These are phyloP conservation scores for Wallacemonas sp. DNA, from an alignment of 208 protist genomes.

Conservation along the genomic window DNA sequence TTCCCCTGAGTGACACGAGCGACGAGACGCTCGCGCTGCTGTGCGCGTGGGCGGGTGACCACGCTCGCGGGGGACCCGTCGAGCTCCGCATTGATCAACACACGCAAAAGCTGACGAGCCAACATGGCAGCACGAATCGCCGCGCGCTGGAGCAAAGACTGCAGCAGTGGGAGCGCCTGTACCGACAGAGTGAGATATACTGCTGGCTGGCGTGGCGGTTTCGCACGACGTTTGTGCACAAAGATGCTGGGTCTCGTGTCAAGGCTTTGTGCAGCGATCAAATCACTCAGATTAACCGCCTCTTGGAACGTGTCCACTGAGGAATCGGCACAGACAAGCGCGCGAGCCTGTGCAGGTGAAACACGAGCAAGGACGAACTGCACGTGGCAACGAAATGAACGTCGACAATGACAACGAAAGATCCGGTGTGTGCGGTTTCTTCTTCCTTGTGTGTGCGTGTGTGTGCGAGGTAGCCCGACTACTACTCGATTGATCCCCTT, in stretches of 20 bases:
- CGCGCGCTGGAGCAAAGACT: background rate
- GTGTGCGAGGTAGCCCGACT: too few relatives aligned
- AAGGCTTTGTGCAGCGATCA: constrained; percentile 36
- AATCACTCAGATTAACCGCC: constrained; percentile 26
- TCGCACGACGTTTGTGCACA: constrained; percentile 66
- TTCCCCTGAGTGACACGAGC: constrained; percentile 65
- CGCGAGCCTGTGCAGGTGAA: too few relatives aligned
- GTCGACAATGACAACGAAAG: too few relatives aligned
- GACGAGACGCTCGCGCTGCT: constrained; percentile 48
- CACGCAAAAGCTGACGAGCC: background rate
- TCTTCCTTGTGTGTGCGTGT: too few relatives aligned
- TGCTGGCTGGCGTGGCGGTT: constrained; percentile 89
- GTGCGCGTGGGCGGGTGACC: constrained; percentile 48
- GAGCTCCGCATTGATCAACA: constrained; percentile 43
- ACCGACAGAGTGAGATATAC: constrained; percentile 76
- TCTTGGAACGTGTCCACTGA: background rate
- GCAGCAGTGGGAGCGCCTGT: constrained; percentile 46
- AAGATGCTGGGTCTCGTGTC: constrained; percentile 39
- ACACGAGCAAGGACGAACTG: too few relatives aligned
- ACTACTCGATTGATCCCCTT: too few relatives aligned
- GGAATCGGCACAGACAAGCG: background rate
- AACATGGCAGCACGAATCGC: background rate
- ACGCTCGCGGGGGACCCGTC: constrained; percentile 40
- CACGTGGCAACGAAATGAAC: too few relatives aligned
- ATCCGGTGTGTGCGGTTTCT: too few relatives aligned